Conservation (phyloP, 495 filamentous ascomycete species). For the Penicillium crystallinum region DNA sequence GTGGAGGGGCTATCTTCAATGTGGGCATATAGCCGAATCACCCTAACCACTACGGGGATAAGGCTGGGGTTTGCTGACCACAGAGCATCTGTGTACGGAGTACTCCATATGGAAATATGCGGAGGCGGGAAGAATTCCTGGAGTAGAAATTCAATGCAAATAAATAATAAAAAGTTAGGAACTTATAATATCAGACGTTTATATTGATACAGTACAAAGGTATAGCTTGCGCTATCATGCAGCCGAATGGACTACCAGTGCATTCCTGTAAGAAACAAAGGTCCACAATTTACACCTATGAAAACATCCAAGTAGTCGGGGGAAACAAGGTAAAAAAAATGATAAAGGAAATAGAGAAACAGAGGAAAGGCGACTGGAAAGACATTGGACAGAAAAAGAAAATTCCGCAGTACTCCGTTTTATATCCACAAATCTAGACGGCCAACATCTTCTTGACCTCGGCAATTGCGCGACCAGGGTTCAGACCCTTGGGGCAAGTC, state of each 20-base stretch:
- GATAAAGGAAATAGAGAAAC: constrained; percentile 17
- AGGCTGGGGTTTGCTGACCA: constrained; percentile 2
- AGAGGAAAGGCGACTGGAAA: constrained; percentile 23
- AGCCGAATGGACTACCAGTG: constrained; percentile 21
- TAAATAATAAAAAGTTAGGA: too few relatives aligned
- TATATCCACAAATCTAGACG: constrained; percentile 28
- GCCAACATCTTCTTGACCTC: constrained; percentile 98
- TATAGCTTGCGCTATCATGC: background rate
- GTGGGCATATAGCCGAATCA: constrained; percentile 7
- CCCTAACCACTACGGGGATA: background rate
- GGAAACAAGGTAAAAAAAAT: constrained; percentile 20
- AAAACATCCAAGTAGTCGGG: constrained; percentile 39
- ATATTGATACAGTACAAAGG: background rate
- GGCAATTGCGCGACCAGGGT: constrained; percentile 89
- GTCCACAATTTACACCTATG: constrained; percentile 47
- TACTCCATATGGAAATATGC: too few relatives aligned
- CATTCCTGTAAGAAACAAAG: constrained; percentile 32
- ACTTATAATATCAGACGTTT: background rate
- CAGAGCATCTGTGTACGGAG: background rate
- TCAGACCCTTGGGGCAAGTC: constrained; percentile 97
- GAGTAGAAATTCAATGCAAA: background rate
- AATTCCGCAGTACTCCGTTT: constrained; percentile 31
- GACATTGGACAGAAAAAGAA: constrained; percentile 27
- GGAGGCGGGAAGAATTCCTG: too few relatives aligned
- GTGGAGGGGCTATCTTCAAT: background rate